phyloP scores from a whole-genome alignment of 2,329 filamentous ascomycete genomes.

The Aspergillus calidoustus region DNA sequence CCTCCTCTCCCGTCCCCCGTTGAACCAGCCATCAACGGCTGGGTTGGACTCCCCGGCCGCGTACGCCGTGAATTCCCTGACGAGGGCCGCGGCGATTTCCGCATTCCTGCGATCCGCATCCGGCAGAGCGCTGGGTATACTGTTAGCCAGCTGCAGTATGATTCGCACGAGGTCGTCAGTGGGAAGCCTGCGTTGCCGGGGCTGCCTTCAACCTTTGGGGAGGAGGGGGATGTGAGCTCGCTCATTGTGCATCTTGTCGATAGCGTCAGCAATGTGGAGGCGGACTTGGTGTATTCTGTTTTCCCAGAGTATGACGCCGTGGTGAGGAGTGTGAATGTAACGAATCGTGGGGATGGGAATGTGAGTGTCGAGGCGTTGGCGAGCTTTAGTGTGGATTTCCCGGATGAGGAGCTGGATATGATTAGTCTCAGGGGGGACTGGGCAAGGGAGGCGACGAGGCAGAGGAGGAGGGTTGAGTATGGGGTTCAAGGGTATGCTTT shows the following conservation, averaged over 20 bases:
- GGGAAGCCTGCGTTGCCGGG: constrained; percentile 63
- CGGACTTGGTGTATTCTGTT: constrained; percentile 66
- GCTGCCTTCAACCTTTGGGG: constrained; percentile 64
- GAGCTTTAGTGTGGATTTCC: constrained; percentile 66
- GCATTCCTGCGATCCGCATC: constrained; percentile 65
- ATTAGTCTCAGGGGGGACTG: constrained; percentile 67
- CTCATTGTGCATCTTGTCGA: constrained; percentile 64
- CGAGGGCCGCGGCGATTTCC: constrained; percentile 67
- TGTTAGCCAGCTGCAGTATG: constrained; percentile 62
- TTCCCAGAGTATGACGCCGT: constrained; percentile 67
- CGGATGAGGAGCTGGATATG: constrained; percentile 66
- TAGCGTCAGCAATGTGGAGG: constrained; percentile 61
- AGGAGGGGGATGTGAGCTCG: constrained; percentile 61
- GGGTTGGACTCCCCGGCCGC: constrained; percentile 57
- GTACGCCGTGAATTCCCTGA: constrained; percentile 68
- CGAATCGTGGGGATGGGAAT: constrained; percentile 60
- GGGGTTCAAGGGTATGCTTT: constrained; percentile 56
- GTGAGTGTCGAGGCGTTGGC: constrained; percentile 62
- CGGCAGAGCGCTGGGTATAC: constrained; percentile 63
- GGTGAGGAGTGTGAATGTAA: constrained; percentile 64
- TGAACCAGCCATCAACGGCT: constrained; percentile 52
- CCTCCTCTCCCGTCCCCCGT: constrained; percentile 55
- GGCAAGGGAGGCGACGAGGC: constrained; percentile 61
- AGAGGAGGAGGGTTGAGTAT: constrained; percentile 60
- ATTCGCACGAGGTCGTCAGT: constrained; percentile 57